Evolutionary conservation across 768 basidiomycete genomes (phyloP).

Genomic region (Suillus decipiens): DNA sequence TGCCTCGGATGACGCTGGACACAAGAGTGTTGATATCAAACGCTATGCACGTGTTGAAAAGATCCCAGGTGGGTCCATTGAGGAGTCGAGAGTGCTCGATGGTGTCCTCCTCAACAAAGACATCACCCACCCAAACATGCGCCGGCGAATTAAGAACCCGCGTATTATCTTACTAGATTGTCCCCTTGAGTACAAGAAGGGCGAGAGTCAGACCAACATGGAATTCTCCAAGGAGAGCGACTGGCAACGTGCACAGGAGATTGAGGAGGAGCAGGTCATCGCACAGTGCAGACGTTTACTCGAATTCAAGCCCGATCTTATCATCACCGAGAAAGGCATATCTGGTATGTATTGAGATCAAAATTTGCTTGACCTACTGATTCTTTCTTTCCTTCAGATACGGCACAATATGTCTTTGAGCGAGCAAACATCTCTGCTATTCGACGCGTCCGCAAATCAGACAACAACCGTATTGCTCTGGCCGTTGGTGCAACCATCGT

Average conservation of each 20-base stretch:
- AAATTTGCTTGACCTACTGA: background rate
- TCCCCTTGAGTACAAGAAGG: slow-evolving; percentile 98
- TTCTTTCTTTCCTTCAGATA: slow-evolving; percentile 53
- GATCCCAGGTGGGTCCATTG: slow-evolving; percentile 96
- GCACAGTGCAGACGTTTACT: slow-evolving; percentile 78
- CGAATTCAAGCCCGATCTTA: slow-evolving; percentile 92
- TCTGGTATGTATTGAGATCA: slow-evolving; percentile 60
- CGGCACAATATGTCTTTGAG: slow-evolving; percentile 88
- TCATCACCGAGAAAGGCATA: slow-evolving; percentile 97
- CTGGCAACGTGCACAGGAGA: slow-evolving; percentile 88
- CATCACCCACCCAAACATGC: slow-evolving; percentile 96
- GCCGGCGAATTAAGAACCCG: slow-evolving; percentile 86
- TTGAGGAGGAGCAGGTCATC: slow-evolving; percentile 98
- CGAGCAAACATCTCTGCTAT: slow-evolving; percentile 90
- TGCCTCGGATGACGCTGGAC: slow-evolving; percentile 68
- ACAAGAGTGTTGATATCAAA: slow-evolving; percentile 96
- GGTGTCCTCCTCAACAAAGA: slow-evolving; percentile 99
- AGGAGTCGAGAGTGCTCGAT: slow-evolving; percentile 80
- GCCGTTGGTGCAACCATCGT: slow-evolving; percentile 96
- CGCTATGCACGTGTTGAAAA: slow-evolving; percentile 98
- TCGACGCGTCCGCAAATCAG: slow-evolving; percentile 96
- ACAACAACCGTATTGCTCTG: slow-evolving; percentile 97
- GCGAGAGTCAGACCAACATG: slow-evolving; percentile 97
- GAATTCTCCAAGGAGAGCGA: slow-evolving; percentile 94
- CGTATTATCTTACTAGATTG: slow-evolving; percentile 90